Conservation (phyloP, 2,329 filamentous ascomycete species). For the Gnomoniopsis sp. region DNA sequence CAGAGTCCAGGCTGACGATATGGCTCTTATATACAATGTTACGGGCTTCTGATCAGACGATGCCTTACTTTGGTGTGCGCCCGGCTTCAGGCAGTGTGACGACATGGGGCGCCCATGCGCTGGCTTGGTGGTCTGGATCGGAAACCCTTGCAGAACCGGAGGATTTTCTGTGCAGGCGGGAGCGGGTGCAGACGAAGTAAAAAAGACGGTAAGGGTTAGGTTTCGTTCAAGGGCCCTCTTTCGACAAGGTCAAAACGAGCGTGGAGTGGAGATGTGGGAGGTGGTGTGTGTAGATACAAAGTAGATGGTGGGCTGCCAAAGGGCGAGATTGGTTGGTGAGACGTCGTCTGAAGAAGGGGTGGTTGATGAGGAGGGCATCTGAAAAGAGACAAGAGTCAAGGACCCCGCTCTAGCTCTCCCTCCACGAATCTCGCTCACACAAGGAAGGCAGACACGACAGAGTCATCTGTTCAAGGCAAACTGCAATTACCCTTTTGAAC, state of each 20-base stretch:
- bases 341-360: too few species aligned
- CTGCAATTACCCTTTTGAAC: too few species aligned
- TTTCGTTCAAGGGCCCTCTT: background rate
- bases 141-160: background rate
- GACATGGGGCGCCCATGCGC: conserved; percentile 9
- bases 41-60: background rate
- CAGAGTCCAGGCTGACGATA: too few species aligned
- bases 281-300: too few species aligned
- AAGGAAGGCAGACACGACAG: too few species aligned
- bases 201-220: background rate
- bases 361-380: too few species aligned
- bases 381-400: too few species aligned
- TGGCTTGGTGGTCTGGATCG: conserved; percentile 2
- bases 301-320: background rate
- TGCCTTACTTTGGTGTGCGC: background rate
- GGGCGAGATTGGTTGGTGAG: background rate
- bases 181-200: background rate
- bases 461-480: too few species aligned
- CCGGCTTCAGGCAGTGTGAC: conserved; percentile 11
- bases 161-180: background rate
- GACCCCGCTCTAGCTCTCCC: too few species aligned
- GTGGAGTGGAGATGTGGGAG: background rate
- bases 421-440: too few species aligned
- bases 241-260: background rate
- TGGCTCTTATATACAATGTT: background rate